These are phyloP conservation scores for Penicillium chermesinum DNA, from an alignment of 495 filamentous ascomycete species.

Conservation along the genomic window DNA sequence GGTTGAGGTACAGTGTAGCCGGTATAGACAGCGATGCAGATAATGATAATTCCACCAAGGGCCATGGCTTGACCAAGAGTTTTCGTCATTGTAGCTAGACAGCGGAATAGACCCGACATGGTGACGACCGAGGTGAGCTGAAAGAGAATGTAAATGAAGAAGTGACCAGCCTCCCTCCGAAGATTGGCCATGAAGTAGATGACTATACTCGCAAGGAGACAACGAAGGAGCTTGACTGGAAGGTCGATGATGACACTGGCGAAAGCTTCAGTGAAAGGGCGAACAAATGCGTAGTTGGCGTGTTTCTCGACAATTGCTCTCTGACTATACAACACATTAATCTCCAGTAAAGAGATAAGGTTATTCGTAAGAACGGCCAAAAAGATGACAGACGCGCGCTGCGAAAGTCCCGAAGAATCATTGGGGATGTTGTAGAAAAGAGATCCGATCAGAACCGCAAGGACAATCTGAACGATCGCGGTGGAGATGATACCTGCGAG, in stretches of 20 bases:
- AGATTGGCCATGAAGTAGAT: slow-evolving; percentile 86
- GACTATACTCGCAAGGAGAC: slow-evolving; percentile 58
- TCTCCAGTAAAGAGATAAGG: slow-evolving; percentile 70
- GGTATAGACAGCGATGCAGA: slow-evolving; percentile 79
- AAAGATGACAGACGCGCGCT: slow-evolving; percentile 74
- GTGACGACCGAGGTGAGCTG: slow-evolving; percentile 60
- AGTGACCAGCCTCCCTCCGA: slow-evolving; percentile 65
- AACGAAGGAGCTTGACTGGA: slow-evolving; percentile 55
- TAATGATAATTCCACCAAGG: slow-evolving; percentile 73
- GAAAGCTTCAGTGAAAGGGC: slow-evolving; percentile 80
- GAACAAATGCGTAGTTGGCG: slow-evolving; percentile 79
- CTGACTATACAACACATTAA: slow-evolving; percentile 78
- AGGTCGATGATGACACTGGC: slow-evolving; percentile 78
- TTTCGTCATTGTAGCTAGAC: slow-evolving; percentile 38
- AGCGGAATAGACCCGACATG: slow-evolving; percentile 75
- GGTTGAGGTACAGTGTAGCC: no score
- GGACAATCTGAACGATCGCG: slow-evolving; percentile 65
- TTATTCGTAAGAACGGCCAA: slow-evolving; percentile 83
- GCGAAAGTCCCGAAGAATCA: slow-evolving; percentile 66
- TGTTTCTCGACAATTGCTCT: slow-evolving; percentile 92
- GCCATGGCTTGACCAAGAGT: slow-evolving; percentile 80
- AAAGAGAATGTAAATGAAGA: slow-evolving; percentile 61
- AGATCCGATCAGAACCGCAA: slow-evolving; percentile 72
- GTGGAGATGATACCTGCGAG: slow-evolving; percentile 62
- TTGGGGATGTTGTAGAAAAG: slow-evolving; percentile 72